Conservation (phyloP, 1,284 basidiomycete species). For the Peniophora sp. region DNA sequence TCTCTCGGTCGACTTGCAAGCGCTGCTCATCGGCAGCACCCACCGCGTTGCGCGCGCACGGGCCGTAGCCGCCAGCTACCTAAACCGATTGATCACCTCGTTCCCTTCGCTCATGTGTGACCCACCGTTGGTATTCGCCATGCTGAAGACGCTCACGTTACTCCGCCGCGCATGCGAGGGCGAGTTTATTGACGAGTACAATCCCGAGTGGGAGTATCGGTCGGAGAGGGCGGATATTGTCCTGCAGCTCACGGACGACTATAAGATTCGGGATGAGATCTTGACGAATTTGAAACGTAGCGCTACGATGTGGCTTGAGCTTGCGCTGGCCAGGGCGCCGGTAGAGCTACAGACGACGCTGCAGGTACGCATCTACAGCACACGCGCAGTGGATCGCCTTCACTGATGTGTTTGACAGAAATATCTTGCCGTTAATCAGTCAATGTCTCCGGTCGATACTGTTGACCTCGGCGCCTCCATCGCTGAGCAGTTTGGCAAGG, state of each 20-base stretch:
- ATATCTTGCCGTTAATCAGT: conserved; percentile 74
- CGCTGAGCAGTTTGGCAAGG: conserved; percentile 78
- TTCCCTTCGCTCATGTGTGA: conserved; percentile 96
- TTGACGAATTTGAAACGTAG: conserved; percentile 68
- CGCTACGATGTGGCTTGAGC: conserved; percentile 77
- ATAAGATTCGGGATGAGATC: conserved; percentile 80
- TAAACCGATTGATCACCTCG: conserved; percentile 82
- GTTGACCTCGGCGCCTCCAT: conserved; percentile 87
- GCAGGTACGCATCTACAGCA: no score
- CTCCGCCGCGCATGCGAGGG: conserved; percentile 86
- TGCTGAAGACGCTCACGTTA: conserved; percentile 89
- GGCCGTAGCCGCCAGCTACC: conserved; percentile 75
- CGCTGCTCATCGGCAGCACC: conserved; percentile 74
- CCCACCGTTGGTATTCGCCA: conserved; percentile 77
- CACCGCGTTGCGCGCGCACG: conserved; percentile 81
- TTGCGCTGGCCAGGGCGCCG: conserved; percentile 82
- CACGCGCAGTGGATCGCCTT: no score
- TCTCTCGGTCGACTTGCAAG: conserved; percentile 71
- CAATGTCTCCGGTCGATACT: conserved; percentile 56
- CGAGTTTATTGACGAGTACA: conserved; percentile 92
- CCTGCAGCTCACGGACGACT: conserved; percentile 84
- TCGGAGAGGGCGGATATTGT: conserved; percentile 74
- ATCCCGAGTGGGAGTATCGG: conserved; percentile 77
- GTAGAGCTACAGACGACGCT: conserved; percentile 89
- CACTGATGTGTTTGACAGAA: no score